Conservation (phyloP, 805 yeast species). For the Starmerella geochares region DNA sequence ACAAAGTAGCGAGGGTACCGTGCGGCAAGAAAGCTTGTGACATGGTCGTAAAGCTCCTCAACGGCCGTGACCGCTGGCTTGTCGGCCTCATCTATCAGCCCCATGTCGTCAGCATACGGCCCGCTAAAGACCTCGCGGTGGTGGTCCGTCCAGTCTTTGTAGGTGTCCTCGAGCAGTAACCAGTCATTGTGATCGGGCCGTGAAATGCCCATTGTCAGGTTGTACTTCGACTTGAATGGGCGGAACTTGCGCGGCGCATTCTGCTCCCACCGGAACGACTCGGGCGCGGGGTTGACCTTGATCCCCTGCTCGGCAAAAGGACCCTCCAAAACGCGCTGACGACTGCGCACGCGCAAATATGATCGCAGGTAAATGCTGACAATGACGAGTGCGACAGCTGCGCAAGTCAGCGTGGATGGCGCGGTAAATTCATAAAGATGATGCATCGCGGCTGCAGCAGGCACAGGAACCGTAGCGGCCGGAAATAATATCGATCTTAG, state of each 20-base stretch:
- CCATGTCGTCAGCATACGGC: slow-evolving; percentile 17
- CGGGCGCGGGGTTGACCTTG: not conserved
- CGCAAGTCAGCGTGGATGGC: not conserved
- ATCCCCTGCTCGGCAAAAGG: slow-evolving; percentile 1
- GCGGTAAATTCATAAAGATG: not conserved
- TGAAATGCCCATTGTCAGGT: slow-evolving; percentile 53
- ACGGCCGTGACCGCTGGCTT: slow-evolving; percentile 35
- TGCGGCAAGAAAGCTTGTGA: slow-evolving; percentile 34
- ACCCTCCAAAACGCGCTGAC: not conserved
- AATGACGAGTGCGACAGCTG: not conserved
- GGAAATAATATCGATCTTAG: not conserved
- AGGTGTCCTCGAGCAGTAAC: slow-evolving; percentile 53
- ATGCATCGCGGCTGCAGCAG: not conserved
- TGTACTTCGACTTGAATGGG: slow-evolving; percentile 52
- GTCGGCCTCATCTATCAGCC: slow-evolving; percentile 8
- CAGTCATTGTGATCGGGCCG: slow-evolving; percentile 43
- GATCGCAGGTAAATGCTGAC: not conserved
- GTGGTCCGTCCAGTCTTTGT: slow-evolving; percentile 37
- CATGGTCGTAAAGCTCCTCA: slow-evolving; percentile 41
- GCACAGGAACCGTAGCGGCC: not conserved
- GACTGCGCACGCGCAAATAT: not conserved
- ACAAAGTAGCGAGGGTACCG: slow-evolving; percentile 49
- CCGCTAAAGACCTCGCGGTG: slow-evolving; percentile 32
- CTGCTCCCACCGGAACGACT: slow-evolving; percentile 6
- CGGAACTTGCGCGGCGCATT: slow-evolving; percentile 29